A percentile compares a stretch with the other conserved stretches of the same genome.
phyloP scores from a whole-genome alignment of 768 basidiomycete genomes.

The Pleurotus tuoliensis region DNA sequence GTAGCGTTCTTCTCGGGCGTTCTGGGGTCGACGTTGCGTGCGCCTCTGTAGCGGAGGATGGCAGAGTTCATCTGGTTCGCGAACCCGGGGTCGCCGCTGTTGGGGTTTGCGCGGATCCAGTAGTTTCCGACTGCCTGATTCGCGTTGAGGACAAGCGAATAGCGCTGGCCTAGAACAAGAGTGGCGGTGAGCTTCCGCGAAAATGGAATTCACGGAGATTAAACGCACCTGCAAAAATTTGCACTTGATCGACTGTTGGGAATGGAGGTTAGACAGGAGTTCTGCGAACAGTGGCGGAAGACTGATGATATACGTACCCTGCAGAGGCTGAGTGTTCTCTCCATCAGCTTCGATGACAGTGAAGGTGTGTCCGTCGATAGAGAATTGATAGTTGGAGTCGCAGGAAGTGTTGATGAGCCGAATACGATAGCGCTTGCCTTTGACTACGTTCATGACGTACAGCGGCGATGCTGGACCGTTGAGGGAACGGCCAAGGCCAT shows the following conservation, averaged over 20 bases:
- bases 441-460: slow-evolving; percentile 34
- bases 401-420: slow-evolving; percentile 39
- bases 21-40: slow-evolving; percentile 24
- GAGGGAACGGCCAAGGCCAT: slow-evolving; percentile 37
- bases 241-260: slow-evolving; percentile 21
- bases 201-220: not conserved
- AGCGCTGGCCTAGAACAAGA: slow-evolving; percentile 26
- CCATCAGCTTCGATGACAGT: slow-evolving; percentile 34
- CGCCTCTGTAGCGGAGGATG: slow-evolving; percentile 34
- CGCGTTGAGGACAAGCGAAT: slow-evolving; percentile 35
- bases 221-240: not conserved
- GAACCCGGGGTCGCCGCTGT: slow-evolving; percentile 20
- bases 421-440: slow-evolving; percentile 45
- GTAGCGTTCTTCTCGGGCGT: slow-evolving; percentile 9
- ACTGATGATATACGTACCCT: slow-evolving; percentile 13
- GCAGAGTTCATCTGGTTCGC: slow-evolving; percentile 30
- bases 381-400: slow-evolving; percentile 22
- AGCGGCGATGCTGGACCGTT: slow-evolving; percentile 29
- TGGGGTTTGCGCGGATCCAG: slow-evolving; percentile 31
- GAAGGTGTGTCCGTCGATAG: slow-evolving; percentile 23
- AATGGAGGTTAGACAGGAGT: slow-evolving; percentile 18
- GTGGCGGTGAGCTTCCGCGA: not conserved
- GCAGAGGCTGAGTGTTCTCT: slow-evolving; percentile 21
- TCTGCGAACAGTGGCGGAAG: slow-evolving; percentile 17
- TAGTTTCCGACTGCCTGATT: slow-evolving; percentile 40